Conservation (phyloP, 2,329 filamentous ascomycete genomes). For the Claviceps africana region DNA sequence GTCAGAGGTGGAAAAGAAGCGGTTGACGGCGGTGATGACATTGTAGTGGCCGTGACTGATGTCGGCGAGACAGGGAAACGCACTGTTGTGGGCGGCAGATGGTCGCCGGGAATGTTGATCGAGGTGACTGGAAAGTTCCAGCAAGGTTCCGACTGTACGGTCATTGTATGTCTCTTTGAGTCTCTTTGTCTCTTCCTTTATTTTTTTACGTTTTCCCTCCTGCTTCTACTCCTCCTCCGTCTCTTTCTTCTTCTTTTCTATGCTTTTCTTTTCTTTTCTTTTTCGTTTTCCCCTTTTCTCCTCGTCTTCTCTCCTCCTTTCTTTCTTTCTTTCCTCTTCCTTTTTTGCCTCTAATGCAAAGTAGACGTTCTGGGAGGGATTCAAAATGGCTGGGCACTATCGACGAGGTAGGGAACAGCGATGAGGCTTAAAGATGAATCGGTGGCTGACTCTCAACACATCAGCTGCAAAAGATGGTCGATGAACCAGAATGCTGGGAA, state of each 20-base stretch:
- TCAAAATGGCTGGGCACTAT: not conserved
- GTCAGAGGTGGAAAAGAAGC: not conserved
- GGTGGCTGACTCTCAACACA: not conserved
- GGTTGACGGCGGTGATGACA: not conserved
- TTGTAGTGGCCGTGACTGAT: not conserved
- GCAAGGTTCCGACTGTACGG: not conserved
- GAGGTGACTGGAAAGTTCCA: conserved; percentile 2
- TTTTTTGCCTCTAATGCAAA: not conserved
- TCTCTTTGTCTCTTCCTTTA: too few species aligned
- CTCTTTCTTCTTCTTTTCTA: too few species aligned
- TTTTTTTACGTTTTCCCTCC: too few species aligned
- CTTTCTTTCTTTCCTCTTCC: not conserved
- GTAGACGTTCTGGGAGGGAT: not conserved
- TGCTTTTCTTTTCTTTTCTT: too few species aligned
- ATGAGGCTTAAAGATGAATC: not conserved
- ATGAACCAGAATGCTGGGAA: not conserved
- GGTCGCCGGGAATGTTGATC: not conserved
- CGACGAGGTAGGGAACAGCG: not conserved
- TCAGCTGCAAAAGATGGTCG: not conserved
- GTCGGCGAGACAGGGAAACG: conserved; percentile 2
- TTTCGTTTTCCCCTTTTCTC: too few species aligned
- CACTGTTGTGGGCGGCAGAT: not conserved
- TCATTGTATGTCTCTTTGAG: too few species aligned
- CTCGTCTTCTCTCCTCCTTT: too few species aligned
- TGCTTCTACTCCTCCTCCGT: too few species aligned